Conservation (phyloP, 805 yeast species). For the Priceomyces haplophilus region DNA sequence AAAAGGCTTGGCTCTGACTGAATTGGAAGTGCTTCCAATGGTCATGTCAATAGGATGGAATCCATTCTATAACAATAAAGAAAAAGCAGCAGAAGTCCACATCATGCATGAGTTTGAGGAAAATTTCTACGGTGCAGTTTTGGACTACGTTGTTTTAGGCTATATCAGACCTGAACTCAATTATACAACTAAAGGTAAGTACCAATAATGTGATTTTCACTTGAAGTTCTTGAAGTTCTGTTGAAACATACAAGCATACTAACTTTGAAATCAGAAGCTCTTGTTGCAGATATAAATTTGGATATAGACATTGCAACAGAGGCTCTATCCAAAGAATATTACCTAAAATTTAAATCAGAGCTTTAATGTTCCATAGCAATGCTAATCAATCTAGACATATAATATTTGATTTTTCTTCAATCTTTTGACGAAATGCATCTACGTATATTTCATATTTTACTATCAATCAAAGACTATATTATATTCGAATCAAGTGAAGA, state of each 20-base stretch:
- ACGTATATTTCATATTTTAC: no score
- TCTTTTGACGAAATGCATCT: no score
- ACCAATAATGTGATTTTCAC: not conserved
- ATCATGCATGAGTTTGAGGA: constrained; percentile 66
- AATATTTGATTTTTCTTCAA: no score
- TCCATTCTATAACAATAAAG: constrained; percentile 79
- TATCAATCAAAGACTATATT: no score
- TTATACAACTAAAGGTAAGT: constrained; percentile 61
- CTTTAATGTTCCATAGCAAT: not conserved
- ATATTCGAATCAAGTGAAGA: no score
- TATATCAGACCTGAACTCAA: constrained; percentile 88
- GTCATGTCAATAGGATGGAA: constrained; percentile 97
- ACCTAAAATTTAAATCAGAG: constrained; percentile 10
- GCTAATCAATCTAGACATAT: not conserved
- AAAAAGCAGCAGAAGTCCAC: constrained; percentile 85
- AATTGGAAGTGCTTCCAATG: constrained; percentile 64
- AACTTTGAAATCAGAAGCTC: constrained; percentile 53
- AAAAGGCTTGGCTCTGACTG: constrained; percentile 36
- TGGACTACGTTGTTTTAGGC: constrained; percentile 73
- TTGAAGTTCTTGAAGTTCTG: not conserved
- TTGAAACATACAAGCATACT: no score
- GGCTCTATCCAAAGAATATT: constrained; percentile 32
- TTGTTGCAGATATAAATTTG: constrained; percentile 75
- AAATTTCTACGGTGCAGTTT: constrained; percentile 78
- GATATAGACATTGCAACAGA: constrained; percentile 71